phyloP scores from a whole-genome alignment of 352 stramenopile species.

The Halophytophthora batemanensis region DNA sequence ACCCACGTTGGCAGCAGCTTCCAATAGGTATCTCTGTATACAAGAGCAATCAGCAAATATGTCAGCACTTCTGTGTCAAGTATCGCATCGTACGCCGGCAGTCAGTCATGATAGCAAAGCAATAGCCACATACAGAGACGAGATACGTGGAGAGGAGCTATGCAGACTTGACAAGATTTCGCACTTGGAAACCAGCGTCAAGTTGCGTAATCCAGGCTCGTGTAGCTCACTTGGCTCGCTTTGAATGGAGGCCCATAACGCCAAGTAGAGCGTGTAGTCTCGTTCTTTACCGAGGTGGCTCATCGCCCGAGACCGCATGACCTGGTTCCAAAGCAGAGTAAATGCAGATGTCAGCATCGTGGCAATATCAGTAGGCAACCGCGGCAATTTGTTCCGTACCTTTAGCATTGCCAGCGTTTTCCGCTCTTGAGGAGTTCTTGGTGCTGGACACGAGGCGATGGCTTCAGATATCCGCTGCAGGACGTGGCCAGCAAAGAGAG shows the following conservation, averaged over 20 bases:
- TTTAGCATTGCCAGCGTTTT: slow-evolving; percentile 65
- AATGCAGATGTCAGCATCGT: slow-evolving; percentile 1
- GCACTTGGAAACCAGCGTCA: slow-evolving; percentile 24
- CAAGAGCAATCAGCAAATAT: not conserved
- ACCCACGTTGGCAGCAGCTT: slow-evolving; percentile 40
- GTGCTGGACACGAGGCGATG: slow-evolving; percentile 35
- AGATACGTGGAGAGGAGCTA: slow-evolving; percentile 18
- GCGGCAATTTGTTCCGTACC: slow-evolving; percentile 16
- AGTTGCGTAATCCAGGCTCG: slow-evolving; percentile 4
- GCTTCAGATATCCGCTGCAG: slow-evolving; percentile 37
- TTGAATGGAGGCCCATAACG: slow-evolving; percentile 32
- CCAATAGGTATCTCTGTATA: slow-evolving; percentile 29
- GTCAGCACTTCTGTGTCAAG: not conserved
- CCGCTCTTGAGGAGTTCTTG: slow-evolving; percentile 37
- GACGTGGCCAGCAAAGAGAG: slow-evolving; percentile 55
- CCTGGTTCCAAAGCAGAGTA: slow-evolving; percentile 18
- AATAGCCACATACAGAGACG: slow-evolving; percentile 21
- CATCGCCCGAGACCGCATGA: slow-evolving; percentile 60
- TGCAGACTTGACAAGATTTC: slow-evolving; percentile 22
- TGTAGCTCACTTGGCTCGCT: slow-evolving; percentile 7
- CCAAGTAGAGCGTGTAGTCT: slow-evolving; percentile 63
- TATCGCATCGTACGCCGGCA: no score
- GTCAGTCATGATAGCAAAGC: not conserved
- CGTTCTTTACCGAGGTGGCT: slow-evolving; percentile 61
- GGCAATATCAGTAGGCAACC: not conserved